Base-by-base conservation (phyloP, 176 grass and related monocot genomes). In the Puccinellia tenuiflora region DNA sequence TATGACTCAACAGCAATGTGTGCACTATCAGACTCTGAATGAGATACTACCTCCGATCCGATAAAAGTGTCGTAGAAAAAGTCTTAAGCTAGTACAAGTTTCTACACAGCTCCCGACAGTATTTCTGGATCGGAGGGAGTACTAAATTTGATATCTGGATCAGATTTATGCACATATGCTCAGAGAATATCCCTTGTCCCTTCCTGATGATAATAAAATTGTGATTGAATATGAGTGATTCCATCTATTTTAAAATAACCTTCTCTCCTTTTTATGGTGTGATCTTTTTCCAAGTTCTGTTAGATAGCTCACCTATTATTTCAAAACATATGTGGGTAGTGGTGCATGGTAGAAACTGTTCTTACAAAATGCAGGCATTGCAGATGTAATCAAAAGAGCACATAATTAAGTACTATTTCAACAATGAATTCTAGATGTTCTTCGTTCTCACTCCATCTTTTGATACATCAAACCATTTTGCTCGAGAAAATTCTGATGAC, bases 381-480 rank as follows among this genome's bases (percentile, higher is more conserved):
- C 34, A 42, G 20, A 79, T 73, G 21, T 30, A 51, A 68, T 62
- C 73, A 86, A 51, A 65, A 83, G 12, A 83, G 70, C 8, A 54
- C 39, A 73, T 54, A 75, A 64, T 52, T 15, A 85, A 68, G 67
- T 50, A 43, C 18, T 78, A 45, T 42, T 84, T 77, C 72, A 52
- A 53, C 73, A 69, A 37, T 52, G 85, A 77, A 77, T 63, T 85
- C 43, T 54, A 73, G 73, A 14, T 46, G 7, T 33, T 45, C 18
- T 33, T 50, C 30, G 14, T 65, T 79, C 55, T 11, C 1, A 4
- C 64, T 85, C 50, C 51, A 33, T 31, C 31, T 63, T 63, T 63
- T 37, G 54, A 60, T 65, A 75, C 76, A 86, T 72, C 64, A 57
- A 81, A 78, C 33, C 25, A 59, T 73, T 86, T 56, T 46, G 79